Percentiles rank a stretch among this genome's conserved stretches.
Evolutionary conservation across 345 rosid genomes (phyloP).

Genomic region (Camelina neglecta): DNA sequence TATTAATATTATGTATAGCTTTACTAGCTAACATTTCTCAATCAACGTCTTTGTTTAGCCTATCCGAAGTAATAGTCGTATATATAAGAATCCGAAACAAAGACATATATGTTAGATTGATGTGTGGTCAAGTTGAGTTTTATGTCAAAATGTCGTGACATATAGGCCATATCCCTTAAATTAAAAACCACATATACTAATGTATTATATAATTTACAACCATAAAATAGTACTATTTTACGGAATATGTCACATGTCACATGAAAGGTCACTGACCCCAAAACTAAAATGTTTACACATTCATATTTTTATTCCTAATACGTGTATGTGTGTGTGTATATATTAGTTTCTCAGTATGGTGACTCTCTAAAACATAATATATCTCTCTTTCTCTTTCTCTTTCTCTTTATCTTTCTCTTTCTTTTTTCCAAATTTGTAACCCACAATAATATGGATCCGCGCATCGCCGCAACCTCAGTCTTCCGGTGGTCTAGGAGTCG

Average conservation of each 20-base stretch:
- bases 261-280: conserved; percentile 35
- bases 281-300: conserved; percentile 10
- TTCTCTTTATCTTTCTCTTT: not conserved
- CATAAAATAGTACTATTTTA: conserved; percentile 9
- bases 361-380: not conserved
- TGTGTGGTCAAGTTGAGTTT: conserved; percentile 33
- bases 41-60: not conserved
- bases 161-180: conserved; percentile 19
- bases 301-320: not conserved
- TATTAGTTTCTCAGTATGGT: conserved; percentile 27
- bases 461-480: conserved; percentile 21
- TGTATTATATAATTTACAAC: conserved; percentile 18
- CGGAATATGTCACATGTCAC: conserved; percentile 43
- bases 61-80: too few species aligned
- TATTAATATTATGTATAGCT: not conserved
- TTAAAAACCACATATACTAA: conserved; percentile 10
- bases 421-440: not conserved
- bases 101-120: not conserved
- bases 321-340: not conserved
- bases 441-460: conserved; percentile 31
- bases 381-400: not conserved
- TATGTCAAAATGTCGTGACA: conserved; percentile 32
- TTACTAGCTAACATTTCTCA: not conserved
- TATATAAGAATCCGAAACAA: not conserved
- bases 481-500: conserved; percentile 39